Percentiles rank a stretch among this genome's conserved stretches.
These are phyloP conservation scores for Tuber umbilicatum DNA, from an alignment of 495 filamentous ascomycete species.

Conservation along the genomic window DNA sequence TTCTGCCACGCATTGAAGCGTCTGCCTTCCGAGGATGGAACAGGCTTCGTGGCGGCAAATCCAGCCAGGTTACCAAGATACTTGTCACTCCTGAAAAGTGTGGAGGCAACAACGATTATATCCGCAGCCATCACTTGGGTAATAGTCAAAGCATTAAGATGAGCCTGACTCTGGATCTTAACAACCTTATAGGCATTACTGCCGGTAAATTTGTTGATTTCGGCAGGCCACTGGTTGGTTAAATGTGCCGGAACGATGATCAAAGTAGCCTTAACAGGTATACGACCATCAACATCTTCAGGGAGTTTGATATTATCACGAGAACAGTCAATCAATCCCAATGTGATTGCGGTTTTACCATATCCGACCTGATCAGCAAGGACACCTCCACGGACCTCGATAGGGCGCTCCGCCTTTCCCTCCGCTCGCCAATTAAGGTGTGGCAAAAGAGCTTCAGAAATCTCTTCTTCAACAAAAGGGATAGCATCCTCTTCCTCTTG, in stretches of 20 bases:
- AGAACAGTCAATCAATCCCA: slow-evolving; percentile 58
- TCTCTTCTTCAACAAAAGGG: slow-evolving; percentile 58
- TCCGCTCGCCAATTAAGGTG: slow-evolving; percentile 58
- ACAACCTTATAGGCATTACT: slow-evolving; percentile 47
- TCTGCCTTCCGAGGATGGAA: slow-evolving; percentile 45
- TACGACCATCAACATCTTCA: slow-evolving; percentile 40
- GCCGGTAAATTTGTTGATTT: slow-evolving; percentile 57
- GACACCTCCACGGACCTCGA: slow-evolving; percentile 58
- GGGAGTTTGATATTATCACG: slow-evolving; percentile 20
- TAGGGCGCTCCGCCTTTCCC: slow-evolving; percentile 50
- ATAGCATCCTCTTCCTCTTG: slow-evolving; percentile 50
- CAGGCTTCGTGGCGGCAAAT: slow-evolving; percentile 50
- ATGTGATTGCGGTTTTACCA: slow-evolving; percentile 70
- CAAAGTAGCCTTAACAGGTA: slow-evolving; percentile 59
- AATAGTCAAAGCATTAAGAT: slow-evolving; percentile 46
- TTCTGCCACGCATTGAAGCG: slow-evolving; percentile 55
- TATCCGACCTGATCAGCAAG: slow-evolving; percentile 73
- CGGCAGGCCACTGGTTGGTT: slow-evolving; percentile 59
- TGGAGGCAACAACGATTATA: slow-evolving; percentile 53
- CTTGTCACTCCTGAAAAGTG: slow-evolving; percentile 45
- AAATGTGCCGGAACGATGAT: slow-evolving; percentile 61
- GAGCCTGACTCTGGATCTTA: slow-evolving; percentile 40
- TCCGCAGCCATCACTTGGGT: slow-evolving; percentile 49
- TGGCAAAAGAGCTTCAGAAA: slow-evolving; percentile 58
- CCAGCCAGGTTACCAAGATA: slow-evolving; percentile 51